A percentile compares a stretch with the other conserved stretches of the same genome.
phyloP scores from a whole-genome alignment of 768 basidiomycete genomes.

The Russula earlei region DNA sequence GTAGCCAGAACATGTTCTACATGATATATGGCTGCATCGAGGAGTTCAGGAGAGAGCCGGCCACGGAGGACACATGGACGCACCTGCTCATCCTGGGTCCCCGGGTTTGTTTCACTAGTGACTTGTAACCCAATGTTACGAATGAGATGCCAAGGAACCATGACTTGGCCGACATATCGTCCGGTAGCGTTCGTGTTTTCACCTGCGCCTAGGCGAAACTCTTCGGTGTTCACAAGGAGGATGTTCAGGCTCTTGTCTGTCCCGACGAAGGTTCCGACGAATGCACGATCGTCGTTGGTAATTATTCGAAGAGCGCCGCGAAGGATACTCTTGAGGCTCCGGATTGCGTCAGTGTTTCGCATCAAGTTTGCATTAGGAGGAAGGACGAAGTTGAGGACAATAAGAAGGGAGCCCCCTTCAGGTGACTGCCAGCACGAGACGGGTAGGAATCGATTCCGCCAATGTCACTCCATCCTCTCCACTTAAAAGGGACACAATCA shows the following conservation, averaged over 20 bases:
- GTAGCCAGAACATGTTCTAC: too few relatives aligned
- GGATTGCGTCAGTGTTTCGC: slow-evolving; percentile 16
- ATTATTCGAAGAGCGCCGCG: slow-evolving; percentile 53
- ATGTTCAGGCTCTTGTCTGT: slow-evolving; percentile 80
- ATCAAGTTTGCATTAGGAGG: background rate
- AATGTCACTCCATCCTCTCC: slow-evolving; percentile 53
- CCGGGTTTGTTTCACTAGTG: background rate
- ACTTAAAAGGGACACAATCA: slow-evolving; percentile 92
- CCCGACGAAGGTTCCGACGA: slow-evolving; percentile 79
- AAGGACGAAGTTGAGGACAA: too few relatives aligned
- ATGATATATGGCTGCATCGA: too few relatives aligned
- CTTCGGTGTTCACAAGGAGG: slow-evolving; percentile 72
- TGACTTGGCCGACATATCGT: slow-evolving; percentile 65
- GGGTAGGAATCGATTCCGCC: too few relatives aligned
- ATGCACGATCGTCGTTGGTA: slow-evolving; percentile 64
- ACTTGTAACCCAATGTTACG: slow-evolving; percentile 40
- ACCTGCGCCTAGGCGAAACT: slow-evolving; percentile 44
- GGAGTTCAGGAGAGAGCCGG: too few relatives aligned
- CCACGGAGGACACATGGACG: too few relatives aligned
- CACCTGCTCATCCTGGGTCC: slow-evolving; percentile 4
- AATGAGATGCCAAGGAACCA: slow-evolving; percentile 67
- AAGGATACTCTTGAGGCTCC: slow-evolving; percentile 34
- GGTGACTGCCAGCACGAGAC: too few relatives aligned
- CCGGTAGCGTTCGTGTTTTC: slow-evolving; percentile 40
- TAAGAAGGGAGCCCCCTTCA: too few relatives aligned